A percentile compares a stretch with the other conserved stretches of the same genome.
phyloP scores from a whole-genome alignment of 2,329 filamentous ascomycete species.

The Penicillium brevicompactum region DNA sequence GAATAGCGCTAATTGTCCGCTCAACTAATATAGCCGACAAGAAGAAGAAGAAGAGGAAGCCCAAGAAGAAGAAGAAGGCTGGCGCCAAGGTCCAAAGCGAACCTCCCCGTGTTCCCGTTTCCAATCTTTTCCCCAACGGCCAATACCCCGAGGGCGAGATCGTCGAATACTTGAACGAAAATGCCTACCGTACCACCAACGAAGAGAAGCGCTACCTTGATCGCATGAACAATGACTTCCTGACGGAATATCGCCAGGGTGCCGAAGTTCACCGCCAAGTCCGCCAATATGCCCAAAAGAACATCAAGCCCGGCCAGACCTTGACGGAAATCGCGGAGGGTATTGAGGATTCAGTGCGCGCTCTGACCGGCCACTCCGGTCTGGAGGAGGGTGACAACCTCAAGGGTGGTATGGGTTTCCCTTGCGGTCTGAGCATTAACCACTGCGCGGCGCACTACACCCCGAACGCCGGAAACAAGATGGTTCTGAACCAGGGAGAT shows the following conservation, averaged over 20 bases:
- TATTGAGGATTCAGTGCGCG: slow-evolving; percentile 82
- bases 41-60: slow-evolving; percentile 90
- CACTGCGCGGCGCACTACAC: slow-evolving; percentile 85
- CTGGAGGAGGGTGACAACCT: slow-evolving; percentile 77
- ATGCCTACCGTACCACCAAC: slow-evolving; percentile 74
- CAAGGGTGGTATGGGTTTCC: slow-evolving; percentile 82
- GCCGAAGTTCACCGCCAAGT: slow-evolving; percentile 91
- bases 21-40: slow-evolving; percentile 49
- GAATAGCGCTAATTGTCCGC: slow-evolving; percentile 10
- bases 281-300: slow-evolving; percentile 77
- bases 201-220: slow-evolving; percentile 85
- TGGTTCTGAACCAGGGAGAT: slow-evolving; percentile 64
- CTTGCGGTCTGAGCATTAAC: slow-evolving; percentile 80
- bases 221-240: slow-evolving; percentile 76
- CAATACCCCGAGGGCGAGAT: slow-evolving; percentile 78
- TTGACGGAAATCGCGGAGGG: slow-evolving; percentile 81
- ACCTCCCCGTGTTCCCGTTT: slow-evolving; percentile 73
- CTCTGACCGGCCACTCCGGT: slow-evolving; percentile 74
- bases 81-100: slow-evolving; percentile 70
- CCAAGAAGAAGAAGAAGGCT: slow-evolving; percentile 67
- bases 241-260: slow-evolving; percentile 78
- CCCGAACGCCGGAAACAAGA: slow-evolving; percentile 84
- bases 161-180: slow-evolving; percentile 75
- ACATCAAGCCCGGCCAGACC: slow-evolving; percentile 77
- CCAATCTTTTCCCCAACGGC: slow-evolving; percentile 71